Base-by-base conservation (phyloP, 345 rosid genomes). In the Salix koriyanagi region DNA sequence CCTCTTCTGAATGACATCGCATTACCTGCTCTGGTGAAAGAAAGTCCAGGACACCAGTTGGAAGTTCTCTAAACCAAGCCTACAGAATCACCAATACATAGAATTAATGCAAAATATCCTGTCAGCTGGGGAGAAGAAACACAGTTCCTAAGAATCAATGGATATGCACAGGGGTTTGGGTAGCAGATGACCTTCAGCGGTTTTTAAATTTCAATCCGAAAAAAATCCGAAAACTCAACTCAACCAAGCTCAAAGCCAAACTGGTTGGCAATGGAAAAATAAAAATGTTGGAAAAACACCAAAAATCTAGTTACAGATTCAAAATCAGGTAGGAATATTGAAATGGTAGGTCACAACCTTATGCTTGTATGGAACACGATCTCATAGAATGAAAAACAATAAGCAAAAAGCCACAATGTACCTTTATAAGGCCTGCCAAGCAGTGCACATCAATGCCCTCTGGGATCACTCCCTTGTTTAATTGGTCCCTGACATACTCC, bases 51-150 rank as follows among this genome's bases (percentile, higher is more conserved):
- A 96, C 85, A 25, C 99, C 98, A 15, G 89, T 94, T 0, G 99
- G 99, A 77, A 96, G 98, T 83, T 96, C 98, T 83, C 99, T 90
- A 84, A 96, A 96, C 98, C 99, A 96, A 67, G 98, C 99, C 99
- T 96, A 79, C 41, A 80, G 32, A 81, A 76, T 48, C 44, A 34
- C 26, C 28, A 54, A 48, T 36, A 16, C 15, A 30, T 34, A 19
- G 11, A 69, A 61, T 46, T 66, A 41, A 36, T 23, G 61, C 26
- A 44, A 32, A 67, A 16, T 39, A 60, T 60, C 65, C 19, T 54
- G 66, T 75, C 54, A 3, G 18, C 77, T 9, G 9, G 9, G 69
- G 46, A 69, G 46, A 15, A 44, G 26, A 37, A 65, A 77, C 39
- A 18, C 1, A 46, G 37, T 30, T 48, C 23, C 52, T 16, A 28